Evolutionary conservation across 106 monocot species (phyloP), one percentile per base, ranked within the genome.

Genomic region (Posidonia australis): DNA sequence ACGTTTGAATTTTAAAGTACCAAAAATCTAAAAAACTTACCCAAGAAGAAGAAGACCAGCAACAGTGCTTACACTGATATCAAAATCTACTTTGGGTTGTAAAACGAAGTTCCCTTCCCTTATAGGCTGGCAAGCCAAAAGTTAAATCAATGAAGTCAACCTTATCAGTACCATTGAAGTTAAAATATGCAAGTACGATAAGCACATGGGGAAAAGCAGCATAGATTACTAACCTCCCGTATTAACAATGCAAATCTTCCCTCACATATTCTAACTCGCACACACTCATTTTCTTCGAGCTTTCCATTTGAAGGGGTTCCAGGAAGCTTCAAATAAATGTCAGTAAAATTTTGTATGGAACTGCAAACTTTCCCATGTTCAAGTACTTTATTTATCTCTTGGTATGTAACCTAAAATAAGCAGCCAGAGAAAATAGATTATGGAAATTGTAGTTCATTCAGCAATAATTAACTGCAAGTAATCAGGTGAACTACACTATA

Each of bases 31-130:
- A 49, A 30, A 9, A 13, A 61, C 74, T 73, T 80, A 96, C 96
- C 96, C 96, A 67, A 96, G 84, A 64, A 70, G 79, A 43, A 96
- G 87, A 75, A 96, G 96, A 64, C 96, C 96, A 54, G 87, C 81
- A 72, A 96, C 96, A 63, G 96, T 96, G 63, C 79, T 82, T n/a
- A 79, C 82, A 77, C 96, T 90, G 69, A 96, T 96, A 77, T 96
- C 96, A 78, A 96, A 96, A 67, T 96, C 96, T 32, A 96, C 90
- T 70, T 96, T 96, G 54, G 96, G 96, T 53, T 96, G 96, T 72
- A 96, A 71, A 58, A 90, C 87, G 66, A 90, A 96, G 70, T 96
- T 96, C 21, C 96, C 96, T 72, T 96, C 96, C 56, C 76, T 73
- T 71, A 96, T 90, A 48, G 96, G 96, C 96, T 96, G 55, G 1